Conservation (phyloP, 148 eudicot species). For the Oxyria digyna region DNA sequence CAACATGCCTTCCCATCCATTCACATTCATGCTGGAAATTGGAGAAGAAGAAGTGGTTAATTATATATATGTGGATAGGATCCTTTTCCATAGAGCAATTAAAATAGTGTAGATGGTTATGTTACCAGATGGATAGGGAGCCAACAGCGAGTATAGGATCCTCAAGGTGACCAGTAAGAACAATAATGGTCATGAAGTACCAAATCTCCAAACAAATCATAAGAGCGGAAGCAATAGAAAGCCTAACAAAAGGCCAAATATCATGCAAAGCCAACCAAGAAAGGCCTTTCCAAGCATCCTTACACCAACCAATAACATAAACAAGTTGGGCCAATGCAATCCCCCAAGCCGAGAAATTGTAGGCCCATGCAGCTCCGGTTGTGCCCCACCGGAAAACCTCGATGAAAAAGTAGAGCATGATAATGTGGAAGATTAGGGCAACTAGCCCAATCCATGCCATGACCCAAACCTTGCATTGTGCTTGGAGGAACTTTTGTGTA, state of each 20-base stretch:
- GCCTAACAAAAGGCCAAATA: conserved; percentile 61
- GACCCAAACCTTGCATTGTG: conserved; percentile 66
- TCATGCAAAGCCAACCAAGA: conserved; percentile 78
- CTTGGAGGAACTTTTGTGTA: conserved; percentile 76
- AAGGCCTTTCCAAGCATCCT: conserved; percentile 71
- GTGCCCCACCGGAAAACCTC: conserved; percentile 67
- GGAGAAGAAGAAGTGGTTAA: background rate
- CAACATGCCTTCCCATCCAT: conserved; percentile 99
- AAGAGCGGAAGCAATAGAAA: conserved; percentile 75
- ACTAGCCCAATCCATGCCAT: conserved; percentile 77
- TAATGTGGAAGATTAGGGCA: conserved; percentile 45
- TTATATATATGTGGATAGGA: background rate
- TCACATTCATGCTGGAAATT: conserved; percentile 69
- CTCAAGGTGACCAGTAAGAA: conserved; percentile 91
- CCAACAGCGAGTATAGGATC: conserved; percentile 85
- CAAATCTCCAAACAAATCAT: conserved; percentile 94
- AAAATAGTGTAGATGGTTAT: background rate
- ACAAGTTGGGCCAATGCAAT: conserved; percentile 58
- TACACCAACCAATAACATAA: conserved; percentile 70
- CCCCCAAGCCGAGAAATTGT: conserved; percentile 71
- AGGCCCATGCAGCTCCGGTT: conserved; percentile 69
- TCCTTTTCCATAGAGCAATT: too few species aligned
- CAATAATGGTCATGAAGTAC: conserved; percentile 94
- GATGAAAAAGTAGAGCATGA: conserved; percentile 44
- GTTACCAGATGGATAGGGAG: conserved; percentile 85